Evolutionary conservation across 495 filamentous ascomycete genomes (phyloP).

Genomic region (Neurospora pannonica): DNA sequence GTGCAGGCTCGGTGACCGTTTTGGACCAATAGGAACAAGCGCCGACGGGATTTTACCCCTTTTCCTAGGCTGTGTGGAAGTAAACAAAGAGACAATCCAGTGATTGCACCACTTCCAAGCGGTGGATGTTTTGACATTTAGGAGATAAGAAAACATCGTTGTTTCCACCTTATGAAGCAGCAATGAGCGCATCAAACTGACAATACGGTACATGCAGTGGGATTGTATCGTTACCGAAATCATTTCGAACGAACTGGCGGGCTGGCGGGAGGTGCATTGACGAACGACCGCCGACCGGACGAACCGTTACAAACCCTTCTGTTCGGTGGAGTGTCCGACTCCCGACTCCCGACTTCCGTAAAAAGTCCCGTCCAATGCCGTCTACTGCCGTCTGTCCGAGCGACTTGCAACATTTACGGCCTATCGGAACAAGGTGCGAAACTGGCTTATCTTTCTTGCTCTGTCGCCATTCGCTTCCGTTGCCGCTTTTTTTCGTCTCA

Average conservation of each 20-base stretch:
- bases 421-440: background rate
- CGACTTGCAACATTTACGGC: background rate
- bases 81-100: background rate
- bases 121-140: too few species aligned
- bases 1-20: background rate
- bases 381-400: background rate
- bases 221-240: background rate
- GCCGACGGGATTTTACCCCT: background rate
- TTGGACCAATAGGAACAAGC: background rate
- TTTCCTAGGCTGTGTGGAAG: background rate
- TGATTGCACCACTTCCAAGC: background rate
- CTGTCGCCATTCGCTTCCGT: background rate
- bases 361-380: background rate
- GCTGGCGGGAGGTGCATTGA: background rate
- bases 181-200: too few species aligned
- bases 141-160: too few species aligned
- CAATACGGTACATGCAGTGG: too few species aligned
- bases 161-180: too few species aligned
- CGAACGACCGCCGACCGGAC: background rate
- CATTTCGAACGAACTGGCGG: background rate
- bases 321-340: background rate
- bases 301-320: background rate
- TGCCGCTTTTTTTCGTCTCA: background rate
- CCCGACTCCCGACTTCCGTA: background rate
- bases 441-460: background rate